Base-by-base conservation (phyloP, 208 protist species). In the Acanthamoeba divionensis region DNA sequence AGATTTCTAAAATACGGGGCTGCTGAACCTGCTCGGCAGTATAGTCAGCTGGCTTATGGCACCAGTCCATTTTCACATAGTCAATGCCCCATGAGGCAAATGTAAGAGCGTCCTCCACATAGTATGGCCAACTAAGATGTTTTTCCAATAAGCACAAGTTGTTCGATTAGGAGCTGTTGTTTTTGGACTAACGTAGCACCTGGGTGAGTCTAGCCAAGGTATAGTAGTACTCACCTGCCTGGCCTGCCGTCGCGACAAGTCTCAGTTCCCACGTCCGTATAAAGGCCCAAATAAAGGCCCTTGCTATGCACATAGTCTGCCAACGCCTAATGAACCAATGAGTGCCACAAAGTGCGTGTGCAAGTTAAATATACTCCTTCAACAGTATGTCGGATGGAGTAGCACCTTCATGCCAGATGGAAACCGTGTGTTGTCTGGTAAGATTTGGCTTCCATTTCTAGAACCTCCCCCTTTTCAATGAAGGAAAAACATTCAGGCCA, bases 11-110 rank as follows among this genome's bases (percentile, higher is more conserved):
- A 21, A 80, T 15, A 63, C 29, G 31, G 2, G 2, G 1, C 15
- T 13, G 15, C 31, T 36, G 60, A 12, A 66, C 50, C 77, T 86
- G 54, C 33, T 86, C 21, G 12, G 45, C 33, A 15, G 77, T 21
- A 13, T 31, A 80, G 62, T 62, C 80, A 6, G 1, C 21, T 8
- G 83, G 83, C 15, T 57, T 6, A 21, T 83, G 57, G 33, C 90
- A 90, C 54, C 86, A 91, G 12, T 90, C 90, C 90, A 90, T 52
- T 67, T 90, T 91, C 18, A 91, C 48, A 38, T 83, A 91, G 52
- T 91, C 90, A 12, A 91, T 18, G 29, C 66, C 66, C 66, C 66
- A 75, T 21, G 66, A 75, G 1, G 66, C 66, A 48, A 75, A 75
- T 24, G 52, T 45, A 13, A 36, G 66, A 1, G 66, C 66, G 66